phyloP scores from a whole-genome alignment of 768 basidiomycete species.

The Pleurotus giganteus region DNA sequence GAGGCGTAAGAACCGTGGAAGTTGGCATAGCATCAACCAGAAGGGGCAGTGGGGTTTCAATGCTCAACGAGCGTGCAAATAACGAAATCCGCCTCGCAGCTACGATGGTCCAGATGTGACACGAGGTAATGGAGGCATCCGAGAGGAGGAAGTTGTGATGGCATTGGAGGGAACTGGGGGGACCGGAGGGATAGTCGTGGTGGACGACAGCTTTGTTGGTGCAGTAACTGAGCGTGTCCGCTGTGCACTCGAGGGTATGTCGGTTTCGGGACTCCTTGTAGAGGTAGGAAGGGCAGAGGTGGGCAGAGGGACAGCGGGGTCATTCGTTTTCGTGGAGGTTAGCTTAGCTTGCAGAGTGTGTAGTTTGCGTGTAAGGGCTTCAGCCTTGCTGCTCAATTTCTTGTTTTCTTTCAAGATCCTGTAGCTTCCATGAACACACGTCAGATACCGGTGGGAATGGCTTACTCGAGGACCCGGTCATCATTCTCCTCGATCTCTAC shows the following conservation, averaged over 20 bases:
- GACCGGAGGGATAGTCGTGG: constrained; percentile 12
- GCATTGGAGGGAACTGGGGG: constrained; percentile 14
- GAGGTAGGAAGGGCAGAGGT: neutral
- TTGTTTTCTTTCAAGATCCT: constrained; percentile 83
- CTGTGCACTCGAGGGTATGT: constrained; percentile 15
- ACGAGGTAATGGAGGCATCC: constrained; percentile 22
- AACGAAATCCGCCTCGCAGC: no score
- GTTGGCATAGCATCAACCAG: no score
- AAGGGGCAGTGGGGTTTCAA: no score
- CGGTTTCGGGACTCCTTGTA: neutral
- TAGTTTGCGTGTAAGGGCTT: constrained; percentile 69
- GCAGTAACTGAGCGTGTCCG: constrained; percentile 14
- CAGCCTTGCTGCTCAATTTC: constrained; percentile 67
- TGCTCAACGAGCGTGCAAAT: no score
- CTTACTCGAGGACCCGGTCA: constrained; percentile 76
- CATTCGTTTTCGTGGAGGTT: constrained; percentile 45
- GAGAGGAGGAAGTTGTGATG: neutral
- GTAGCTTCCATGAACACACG: constrained; percentile 11
- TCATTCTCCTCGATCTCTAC: constrained; percentile 83
- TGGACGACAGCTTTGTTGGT: neutral
- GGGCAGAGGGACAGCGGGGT: constrained; percentile 3
- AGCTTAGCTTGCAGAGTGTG: constrained; percentile 71
- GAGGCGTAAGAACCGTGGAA: no score
- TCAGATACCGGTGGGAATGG: constrained; percentile 17
- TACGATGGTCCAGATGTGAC: constrained; percentile 45